Conservation (phyloP, 768 basidiomycete genomes). For the Lactifluus piperatus region DNA sequence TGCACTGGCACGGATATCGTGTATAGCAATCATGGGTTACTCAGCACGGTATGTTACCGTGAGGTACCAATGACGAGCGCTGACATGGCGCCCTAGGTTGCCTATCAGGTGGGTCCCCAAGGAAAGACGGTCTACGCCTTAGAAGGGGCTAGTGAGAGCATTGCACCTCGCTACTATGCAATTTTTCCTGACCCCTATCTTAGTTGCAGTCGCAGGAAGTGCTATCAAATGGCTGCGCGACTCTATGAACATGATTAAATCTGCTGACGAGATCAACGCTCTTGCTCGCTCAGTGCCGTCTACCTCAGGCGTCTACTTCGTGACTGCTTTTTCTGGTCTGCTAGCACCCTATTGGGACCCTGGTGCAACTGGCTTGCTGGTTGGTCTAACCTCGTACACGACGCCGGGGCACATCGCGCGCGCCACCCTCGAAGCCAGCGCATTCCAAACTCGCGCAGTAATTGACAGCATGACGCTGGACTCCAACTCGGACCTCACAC, state of each 20-base stretch:
- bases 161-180: background rate
- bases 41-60: constrained; percentile 61
- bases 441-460: constrained; percentile 92
- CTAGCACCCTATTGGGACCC: constrained; percentile 98
- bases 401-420: constrained; percentile 89
- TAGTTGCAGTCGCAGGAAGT: constrained; percentile 90
- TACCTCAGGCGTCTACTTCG: constrained; percentile 91
- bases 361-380: constrained; percentile 76
- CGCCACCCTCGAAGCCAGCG: constrained; percentile 92
- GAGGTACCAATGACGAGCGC: background rate
- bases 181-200: background rate
- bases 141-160: constrained; percentile 85
- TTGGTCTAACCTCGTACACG: constrained; percentile 82
- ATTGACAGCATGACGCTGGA: constrained; percentile 94
- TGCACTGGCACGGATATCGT: constrained; percentile 87
- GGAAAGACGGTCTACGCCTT: constrained; percentile 83
- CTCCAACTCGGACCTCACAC: constrained; percentile 66
- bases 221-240: constrained; percentile 97
- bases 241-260: constrained; percentile 72
- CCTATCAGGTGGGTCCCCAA: constrained; percentile 77
- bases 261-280: constrained; percentile 76
- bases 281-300: constrained; percentile 69
- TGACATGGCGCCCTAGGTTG: constrained; percentile 43
- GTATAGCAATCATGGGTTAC: constrained; percentile 73
- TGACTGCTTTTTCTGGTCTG: constrained; percentile 92